phyloP scores from a whole-genome alignment of 106 monocot genomes.

The Allium cepa region DNA sequence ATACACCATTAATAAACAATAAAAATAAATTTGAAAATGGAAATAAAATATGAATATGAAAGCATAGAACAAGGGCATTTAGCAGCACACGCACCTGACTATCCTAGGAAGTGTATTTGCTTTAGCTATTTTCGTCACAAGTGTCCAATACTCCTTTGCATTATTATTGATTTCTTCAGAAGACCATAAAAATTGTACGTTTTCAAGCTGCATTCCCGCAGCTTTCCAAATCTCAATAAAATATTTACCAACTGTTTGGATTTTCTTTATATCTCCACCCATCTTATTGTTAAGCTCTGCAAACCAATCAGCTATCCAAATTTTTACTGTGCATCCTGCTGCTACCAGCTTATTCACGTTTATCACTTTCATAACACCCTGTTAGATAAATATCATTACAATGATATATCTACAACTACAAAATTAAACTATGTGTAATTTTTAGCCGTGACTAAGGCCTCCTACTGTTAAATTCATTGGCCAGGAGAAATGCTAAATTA shows the following conservation, averaged over 20 bases:
- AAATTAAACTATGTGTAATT: background rate
- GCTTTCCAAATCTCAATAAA: slow-evolving; percentile 96
- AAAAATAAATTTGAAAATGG: too few species aligned
- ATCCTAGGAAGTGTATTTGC: slow-evolving; percentile 63
- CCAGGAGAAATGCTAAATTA: too few species aligned
- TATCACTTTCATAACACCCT: slow-evolving; percentile 88
- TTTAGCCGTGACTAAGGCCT: background rate
- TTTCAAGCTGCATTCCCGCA: slow-evolving; percentile 80
- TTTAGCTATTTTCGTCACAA: slow-evolving; percentile 95
- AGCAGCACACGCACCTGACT: slow-evolving; percentile 32
- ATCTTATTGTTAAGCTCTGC: slow-evolving; percentile 95
- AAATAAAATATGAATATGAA: too few species aligned
- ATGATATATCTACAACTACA: background rate
- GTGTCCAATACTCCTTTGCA: slow-evolving; percentile 81
- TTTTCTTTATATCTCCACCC: slow-evolving; percentile 94
- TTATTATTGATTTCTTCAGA: slow-evolving; percentile 82
- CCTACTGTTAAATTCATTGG: background rate
- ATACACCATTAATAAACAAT: too few species aligned
- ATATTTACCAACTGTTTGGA: slow-evolving; percentile 71
- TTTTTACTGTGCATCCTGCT: slow-evolving; percentile 84
- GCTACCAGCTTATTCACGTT: slow-evolving; percentile 86
- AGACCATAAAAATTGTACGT: slow-evolving; percentile 90
- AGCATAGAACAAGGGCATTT: background rate
- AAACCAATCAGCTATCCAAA: slow-evolving; percentile 99
- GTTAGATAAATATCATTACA: background rate